A percentile compares a stretch with the other conserved stretches of the same genome.
Conservation (phyloP, 192 early-diverging fungal genomes). For the Dissophora globulifera region DNA sequence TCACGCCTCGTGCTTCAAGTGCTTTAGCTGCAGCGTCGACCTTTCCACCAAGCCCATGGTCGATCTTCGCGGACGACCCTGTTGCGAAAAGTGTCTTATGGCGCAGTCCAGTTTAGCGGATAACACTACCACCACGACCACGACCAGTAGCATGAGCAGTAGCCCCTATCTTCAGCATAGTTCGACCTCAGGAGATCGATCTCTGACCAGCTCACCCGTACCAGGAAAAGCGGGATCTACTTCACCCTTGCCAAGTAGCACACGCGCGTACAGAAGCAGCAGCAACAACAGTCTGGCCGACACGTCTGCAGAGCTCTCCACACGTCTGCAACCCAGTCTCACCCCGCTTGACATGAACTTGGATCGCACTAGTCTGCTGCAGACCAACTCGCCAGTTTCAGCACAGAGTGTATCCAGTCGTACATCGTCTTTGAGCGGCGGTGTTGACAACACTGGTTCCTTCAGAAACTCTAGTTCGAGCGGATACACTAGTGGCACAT, state of each 20-base stretch:
- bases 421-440: conserved; percentile 20
- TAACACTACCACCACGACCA: conserved; percentile 7
- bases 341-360: conserved; percentile 9
- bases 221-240: conserved; percentile 5
- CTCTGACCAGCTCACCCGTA: conserved; percentile 16
- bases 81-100: conserved; percentile 60
- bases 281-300: background rate
- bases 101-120: conserved; percentile 35
- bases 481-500: conserved; percentile 46
- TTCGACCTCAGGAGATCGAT: conserved; percentile 18
- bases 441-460: background rate
- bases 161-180: too few species aligned
- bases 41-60: conserved; percentile 56
- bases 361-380: conserved; percentile 3
- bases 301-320: background rate
- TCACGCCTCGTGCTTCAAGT: conserved; percentile 58
- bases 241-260: background rate
- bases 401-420: conserved; percentile 34
- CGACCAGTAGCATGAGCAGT: too few species aligned
- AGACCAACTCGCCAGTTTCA: conserved; percentile 21
- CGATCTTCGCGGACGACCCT: conserved; percentile 57
- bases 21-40: conserved; percentile 46
- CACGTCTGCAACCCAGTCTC: conserved; percentile 11
- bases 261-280: background rate
- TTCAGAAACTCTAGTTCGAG: conserved; percentile 14